phyloP scores from a whole-genome alignment of 164 flowering plant genomes.

The Magnolia changhungtana region DNA sequence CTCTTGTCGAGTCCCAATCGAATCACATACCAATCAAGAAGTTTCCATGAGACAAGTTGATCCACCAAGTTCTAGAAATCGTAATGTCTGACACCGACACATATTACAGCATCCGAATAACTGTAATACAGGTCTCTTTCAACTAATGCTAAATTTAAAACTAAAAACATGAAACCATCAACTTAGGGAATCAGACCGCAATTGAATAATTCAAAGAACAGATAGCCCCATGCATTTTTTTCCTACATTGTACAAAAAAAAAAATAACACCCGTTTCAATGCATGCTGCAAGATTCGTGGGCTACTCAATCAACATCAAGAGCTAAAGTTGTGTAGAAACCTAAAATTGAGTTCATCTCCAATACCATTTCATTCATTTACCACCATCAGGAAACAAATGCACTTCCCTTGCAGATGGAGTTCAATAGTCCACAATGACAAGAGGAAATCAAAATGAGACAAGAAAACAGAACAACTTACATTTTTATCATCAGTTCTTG shows the following conservation, averaged over 20 bases:
- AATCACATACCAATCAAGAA: too few species aligned
- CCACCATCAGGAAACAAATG: neutral
- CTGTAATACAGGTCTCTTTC: too few species aligned
- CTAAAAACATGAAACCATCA: neutral
- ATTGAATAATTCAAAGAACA: too few species aligned
- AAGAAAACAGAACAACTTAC: slow-evolving; percentile 9
- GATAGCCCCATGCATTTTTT: too few species aligned
- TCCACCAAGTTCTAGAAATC: too few species aligned
- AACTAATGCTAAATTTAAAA: too few species aligned
- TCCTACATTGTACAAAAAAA: neutral
- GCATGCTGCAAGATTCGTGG: neutral
- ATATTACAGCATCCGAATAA: too few species aligned
- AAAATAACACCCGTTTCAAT: neutral
- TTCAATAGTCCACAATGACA: neutral
- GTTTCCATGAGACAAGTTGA: too few species aligned
- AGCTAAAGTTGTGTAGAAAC: neutral
- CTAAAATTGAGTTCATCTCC: neutral
- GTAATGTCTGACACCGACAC: too few species aligned
- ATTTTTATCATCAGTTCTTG: slow-evolving; percentile 44
- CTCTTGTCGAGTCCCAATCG: too few species aligned
- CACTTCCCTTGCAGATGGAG: neutral
- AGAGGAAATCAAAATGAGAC: neutral
- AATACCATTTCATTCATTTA: neutral
- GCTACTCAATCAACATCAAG: neutral
- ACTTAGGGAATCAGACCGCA: too few species aligned